Evolutionary conservation across 2,329 filamentous ascomycete genomes (phyloP).

Genomic region (Stromatinia cepivora): DNA sequence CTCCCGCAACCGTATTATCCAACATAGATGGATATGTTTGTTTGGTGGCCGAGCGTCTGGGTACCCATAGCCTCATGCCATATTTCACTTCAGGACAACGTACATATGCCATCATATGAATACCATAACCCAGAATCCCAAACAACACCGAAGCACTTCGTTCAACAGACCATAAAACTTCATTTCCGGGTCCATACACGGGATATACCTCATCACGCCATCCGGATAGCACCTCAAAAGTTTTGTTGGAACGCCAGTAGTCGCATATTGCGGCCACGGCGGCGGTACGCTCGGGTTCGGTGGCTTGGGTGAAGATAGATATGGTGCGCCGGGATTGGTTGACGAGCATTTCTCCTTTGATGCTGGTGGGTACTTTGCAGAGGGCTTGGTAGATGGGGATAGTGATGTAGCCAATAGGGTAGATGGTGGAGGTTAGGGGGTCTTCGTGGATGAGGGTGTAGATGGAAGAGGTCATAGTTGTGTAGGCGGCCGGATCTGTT

Average conservation of each 20-base stretch:
- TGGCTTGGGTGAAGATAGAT: constrained; percentile 57
- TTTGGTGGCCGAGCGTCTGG: constrained; percentile 73
- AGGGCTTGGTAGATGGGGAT: constrained; percentile 53
- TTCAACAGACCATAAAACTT: constrained; percentile 73
- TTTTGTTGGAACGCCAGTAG: constrained; percentile 67
- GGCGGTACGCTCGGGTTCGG: constrained; percentile 62
- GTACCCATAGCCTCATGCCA: constrained; percentile 80
- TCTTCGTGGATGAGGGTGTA: constrained; percentile 63
- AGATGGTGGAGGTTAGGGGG: constrained; percentile 53
- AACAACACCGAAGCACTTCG: constrained; percentile 73
- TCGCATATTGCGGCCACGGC: constrained; percentile 56
- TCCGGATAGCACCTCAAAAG: constrained; percentile 72
- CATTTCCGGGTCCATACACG: constrained; percentile 64
- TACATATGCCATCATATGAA: constrained; percentile 78
- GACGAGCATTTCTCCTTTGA: constrained; percentile 62
- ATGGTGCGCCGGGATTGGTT: constrained; percentile 62
- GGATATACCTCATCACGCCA: constrained; percentile 84
- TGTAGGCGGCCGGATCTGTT: constrained; percentile 56
- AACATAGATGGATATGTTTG: constrained; percentile 78
- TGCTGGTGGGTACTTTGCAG: constrained; percentile 47
- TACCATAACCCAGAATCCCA: constrained; percentile 74
- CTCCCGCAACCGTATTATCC: constrained; percentile 89
- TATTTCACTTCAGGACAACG: constrained; percentile 47
- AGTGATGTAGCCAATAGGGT: constrained; percentile 63
- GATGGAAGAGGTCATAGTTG: constrained; percentile 58